Conservation (phyloP, 768 basidiomycete genomes). For the Glaciozyma antarctica region DNA sequence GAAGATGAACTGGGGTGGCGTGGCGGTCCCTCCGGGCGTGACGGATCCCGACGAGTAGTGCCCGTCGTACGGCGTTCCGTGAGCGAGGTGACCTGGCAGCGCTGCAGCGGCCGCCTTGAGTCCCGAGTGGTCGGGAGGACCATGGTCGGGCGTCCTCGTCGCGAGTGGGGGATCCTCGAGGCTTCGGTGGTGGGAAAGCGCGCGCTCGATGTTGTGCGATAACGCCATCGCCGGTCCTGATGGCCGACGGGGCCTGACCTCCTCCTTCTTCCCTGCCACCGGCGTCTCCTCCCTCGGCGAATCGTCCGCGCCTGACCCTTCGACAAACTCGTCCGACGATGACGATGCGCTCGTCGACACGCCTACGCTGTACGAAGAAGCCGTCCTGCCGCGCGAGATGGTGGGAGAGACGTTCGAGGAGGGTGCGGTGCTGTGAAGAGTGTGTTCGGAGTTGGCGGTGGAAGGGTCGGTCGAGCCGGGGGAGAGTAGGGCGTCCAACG, state of each 20-base stretch:
- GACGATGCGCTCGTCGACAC: background rate
- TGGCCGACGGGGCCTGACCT: background rate
- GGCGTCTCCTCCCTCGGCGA: background rate
- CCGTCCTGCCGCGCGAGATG: background rate
- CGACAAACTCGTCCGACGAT: background rate
- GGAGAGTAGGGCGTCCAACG: too few relatives aligned
- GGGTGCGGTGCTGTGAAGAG: too few relatives aligned
- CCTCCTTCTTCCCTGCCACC: background rate
- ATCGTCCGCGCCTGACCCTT: background rate
- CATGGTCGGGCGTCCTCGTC: conserved; percentile 11
- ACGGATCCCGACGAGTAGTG: conserved; percentile 10
- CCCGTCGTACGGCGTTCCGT: background rate
- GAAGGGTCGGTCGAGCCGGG: too few relatives aligned
- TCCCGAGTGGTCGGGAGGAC: conserved; percentile 17
- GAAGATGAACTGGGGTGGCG: conserved; percentile 36
- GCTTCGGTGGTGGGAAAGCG: conserved; percentile 27
- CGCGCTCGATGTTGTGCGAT: conserved; percentile 23
- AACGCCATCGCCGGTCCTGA: conserved; percentile 1
- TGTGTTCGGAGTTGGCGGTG: too few relatives aligned
- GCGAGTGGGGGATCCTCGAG: conserved; percentile 9
- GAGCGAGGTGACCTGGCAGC: conserved; percentile 16
- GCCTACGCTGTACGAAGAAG: background rate
- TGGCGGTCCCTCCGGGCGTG: conserved; percentile 28
- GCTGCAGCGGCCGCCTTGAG: conserved; percentile 17
- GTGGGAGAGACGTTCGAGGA: background rate